Conservation (phyloP, 371 early-diverging fungal genomes). For the Nematocida ausubeli region DNA sequence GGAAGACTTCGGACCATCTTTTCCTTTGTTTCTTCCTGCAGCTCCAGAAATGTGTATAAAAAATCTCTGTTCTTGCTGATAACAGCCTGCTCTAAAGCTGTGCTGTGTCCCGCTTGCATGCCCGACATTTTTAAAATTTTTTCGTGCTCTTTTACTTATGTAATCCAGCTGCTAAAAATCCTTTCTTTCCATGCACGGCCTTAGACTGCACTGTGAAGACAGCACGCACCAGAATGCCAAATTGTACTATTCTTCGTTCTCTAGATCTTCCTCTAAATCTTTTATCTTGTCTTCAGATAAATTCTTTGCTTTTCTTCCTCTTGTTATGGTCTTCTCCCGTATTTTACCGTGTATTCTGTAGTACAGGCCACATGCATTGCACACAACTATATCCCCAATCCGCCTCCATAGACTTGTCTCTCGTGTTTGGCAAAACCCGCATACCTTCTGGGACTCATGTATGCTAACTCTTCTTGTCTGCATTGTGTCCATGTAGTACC, state of each 20-base stretch:
- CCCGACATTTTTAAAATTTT: slow-evolving; percentile 11
- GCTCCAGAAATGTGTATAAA: slow-evolving; percentile 29
- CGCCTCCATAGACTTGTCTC: slow-evolving; percentile 66
- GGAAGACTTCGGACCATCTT: slow-evolving; percentile 28
- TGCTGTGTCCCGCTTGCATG: neutral
- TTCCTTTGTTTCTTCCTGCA: slow-evolving; percentile 21
- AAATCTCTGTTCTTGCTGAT: slow-evolving; percentile 44
- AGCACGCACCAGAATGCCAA: too few species aligned
- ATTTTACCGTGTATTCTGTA: slow-evolving; percentile 64
- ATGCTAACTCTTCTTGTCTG: slow-evolving; percentile 8
- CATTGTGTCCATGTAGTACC: slow-evolving; percentile 9
- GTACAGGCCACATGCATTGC: slow-evolving; percentile 68
- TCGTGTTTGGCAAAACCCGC: slow-evolving; percentile 62
- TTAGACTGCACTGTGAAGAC: too few species aligned
- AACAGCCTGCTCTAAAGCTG: slow-evolving; percentile 48
- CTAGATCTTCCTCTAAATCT: neutral
- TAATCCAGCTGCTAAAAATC: too few species aligned
- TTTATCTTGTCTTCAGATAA: too few species aligned
- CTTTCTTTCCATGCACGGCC: too few species aligned
- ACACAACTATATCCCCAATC: slow-evolving; percentile 57
- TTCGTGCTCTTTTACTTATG: too few species aligned
- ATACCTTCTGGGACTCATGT: slow-evolving; percentile 36
- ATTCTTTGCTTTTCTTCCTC: slow-evolving; percentile 18
- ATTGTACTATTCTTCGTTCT: neutral
- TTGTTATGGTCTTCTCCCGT: slow-evolving; percentile 6